These are phyloP conservation scores for Rhodotorula sp. DNA, from an alignment of 1,284 basidiomycete genomes.

Conservation along the genomic window DNA sequence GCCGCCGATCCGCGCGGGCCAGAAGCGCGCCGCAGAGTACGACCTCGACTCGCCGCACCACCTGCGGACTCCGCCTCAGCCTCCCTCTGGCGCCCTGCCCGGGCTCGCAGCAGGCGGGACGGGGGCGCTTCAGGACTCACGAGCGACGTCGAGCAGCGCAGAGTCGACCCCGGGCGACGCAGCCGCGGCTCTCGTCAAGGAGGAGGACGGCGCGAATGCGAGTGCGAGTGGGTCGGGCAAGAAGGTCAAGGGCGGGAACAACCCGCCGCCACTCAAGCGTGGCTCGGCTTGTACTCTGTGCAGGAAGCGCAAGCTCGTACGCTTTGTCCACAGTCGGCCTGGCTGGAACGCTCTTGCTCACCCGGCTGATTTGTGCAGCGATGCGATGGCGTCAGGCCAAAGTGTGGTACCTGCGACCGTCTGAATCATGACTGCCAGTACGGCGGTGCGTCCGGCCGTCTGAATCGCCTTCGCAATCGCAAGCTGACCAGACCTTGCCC, in stretches of 20 bases:
- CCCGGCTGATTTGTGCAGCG: slow-evolving; percentile 6
- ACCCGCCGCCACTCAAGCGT: slow-evolving; percentile 23
- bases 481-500: too few species aligned
- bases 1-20: not conserved
- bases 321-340: not conserved
- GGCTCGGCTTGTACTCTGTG: slow-evolving; percentile 32
- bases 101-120: not conserved
- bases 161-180: not conserved
- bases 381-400: slow-evolving; percentile 30
- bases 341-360: not conserved
- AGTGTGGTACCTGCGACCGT: slow-evolving; percentile 34
- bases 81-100: not conserved
- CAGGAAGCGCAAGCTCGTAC: slow-evolving; percentile 33
- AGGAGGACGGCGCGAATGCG: slow-evolving; percentile 1
- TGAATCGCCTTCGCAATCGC: too few species aligned
- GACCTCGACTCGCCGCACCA: not conserved
- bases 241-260: not conserved
- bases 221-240: not conserved
- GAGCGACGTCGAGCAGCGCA: not conserved
- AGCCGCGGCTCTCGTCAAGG: not conserved
- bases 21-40: not conserved
- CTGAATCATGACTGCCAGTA: slow-evolving; percentile 37
- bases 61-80: not conserved
- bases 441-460: slow-evolving; percentile 18
- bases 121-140: not conserved